Base-by-base conservation (phyloP, 2,329 filamentous ascomycete species). In the Teratosphaeriaceae sp. region DNA sequence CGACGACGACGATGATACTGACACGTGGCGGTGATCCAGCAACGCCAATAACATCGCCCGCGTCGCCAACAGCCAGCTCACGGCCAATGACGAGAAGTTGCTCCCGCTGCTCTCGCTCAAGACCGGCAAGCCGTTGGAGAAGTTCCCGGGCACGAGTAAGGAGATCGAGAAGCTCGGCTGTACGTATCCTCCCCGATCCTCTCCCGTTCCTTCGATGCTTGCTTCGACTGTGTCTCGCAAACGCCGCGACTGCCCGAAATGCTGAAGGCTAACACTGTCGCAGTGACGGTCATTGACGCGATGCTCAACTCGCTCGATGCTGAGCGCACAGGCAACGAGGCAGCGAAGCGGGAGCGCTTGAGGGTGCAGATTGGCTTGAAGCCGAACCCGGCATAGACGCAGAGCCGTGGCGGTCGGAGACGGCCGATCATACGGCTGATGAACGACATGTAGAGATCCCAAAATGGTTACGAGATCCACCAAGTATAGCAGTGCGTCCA, bases 41-140 rank as follows among this genome's bases (percentile, higher is more conserved):
- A 61, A 59, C 30, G 46, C 53, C 22, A 62, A 61, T 50, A 60
- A 59, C 39, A 46, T 61, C 20, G 55, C 59, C 29, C 53, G 57
- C 20, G 58, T 62, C 15, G 56, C 59, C 4, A 63, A 61, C 53
- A 57, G 55, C 30, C 54, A 60, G 13, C 43, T 62, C 31, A 53
- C 46, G 2, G 46, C 45, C 22, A 50, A 45, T n/a, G 56, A 59
- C 22, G 60, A 58, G 26, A 57, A 58, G 43, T 41, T 63, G 36
- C 45, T 53, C 11, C 53, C 54, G 4, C 42, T 63, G n/a, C 27
- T 58, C 5, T 52, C 50, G 12, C 41, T 63, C 15, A 62, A 60
- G 53, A 60, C 53, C 2, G 51, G 54, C 40, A 58, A 56, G 34
- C 41, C 56, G 1, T 46, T 62, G 13, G 59, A 61, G 16, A 57